phyloP scores from a whole-genome alignment of 2,329 filamentous ascomycete species.

The Lachnellula occidentalis region DNA sequence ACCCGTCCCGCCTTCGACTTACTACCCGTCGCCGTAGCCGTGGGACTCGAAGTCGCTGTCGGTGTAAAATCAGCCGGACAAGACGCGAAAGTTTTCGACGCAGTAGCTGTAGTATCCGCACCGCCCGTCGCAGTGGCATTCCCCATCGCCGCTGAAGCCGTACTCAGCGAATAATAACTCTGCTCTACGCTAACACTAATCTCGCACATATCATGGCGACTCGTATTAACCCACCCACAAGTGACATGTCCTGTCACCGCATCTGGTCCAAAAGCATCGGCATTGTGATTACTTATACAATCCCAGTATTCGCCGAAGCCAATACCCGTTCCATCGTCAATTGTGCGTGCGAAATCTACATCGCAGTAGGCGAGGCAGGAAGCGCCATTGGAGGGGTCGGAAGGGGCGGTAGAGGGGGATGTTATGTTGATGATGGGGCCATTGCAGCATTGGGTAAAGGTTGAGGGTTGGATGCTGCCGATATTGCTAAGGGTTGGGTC shows the following conservation, averaged over 20 bases:
- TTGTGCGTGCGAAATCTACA: neutral
- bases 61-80: neutral
- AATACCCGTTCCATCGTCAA: neutral
- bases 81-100: neutral
- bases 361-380: slow-evolving; percentile 3
- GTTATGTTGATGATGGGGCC: slow-evolving; percentile 6
- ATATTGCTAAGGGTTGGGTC: neutral
- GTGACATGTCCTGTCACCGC: neutral
- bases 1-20: neutral
- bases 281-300: neutral
- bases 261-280: neutral
- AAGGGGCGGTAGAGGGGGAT: neutral
- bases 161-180: neutral
- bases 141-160: neutral
- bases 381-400: slow-evolving; percentile 2
- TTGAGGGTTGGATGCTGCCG: neutral
- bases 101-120: neutral
- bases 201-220: neutral
- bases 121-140: neutral
- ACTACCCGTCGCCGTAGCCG: neutral
- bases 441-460: slow-evolving; percentile 4
- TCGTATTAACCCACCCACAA: slow-evolving; percentile 2
- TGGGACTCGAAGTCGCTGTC: neutral
- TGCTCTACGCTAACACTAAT: neutral
- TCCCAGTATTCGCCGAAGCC: slow-evolving; percentile 4